These are phyloP conservation scores for Blastobotrys mokoenaii DNA, from an alignment of 805 yeast species.

Conservation along the genomic window DNA sequence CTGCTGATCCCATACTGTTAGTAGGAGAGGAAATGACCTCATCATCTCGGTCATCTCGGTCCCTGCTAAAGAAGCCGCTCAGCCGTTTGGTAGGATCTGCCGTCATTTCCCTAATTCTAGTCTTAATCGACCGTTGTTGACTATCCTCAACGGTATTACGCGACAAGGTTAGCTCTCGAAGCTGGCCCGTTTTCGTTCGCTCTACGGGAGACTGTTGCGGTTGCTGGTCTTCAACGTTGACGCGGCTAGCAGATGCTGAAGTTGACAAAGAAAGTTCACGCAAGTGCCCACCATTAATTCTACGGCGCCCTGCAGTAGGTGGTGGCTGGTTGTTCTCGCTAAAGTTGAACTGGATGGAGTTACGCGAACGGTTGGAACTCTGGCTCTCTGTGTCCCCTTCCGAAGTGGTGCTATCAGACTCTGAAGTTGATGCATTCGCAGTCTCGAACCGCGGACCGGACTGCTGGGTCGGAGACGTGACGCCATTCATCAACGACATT, in stretches of 20 bases:
- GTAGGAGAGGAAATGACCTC: not conserved
- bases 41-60: not conserved
- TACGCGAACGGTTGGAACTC: no score
- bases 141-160: not conserved
- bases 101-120: not conserved
- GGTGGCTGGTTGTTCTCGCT: not conserved
- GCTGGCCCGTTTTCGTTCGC: not conserved
- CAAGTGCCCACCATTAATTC: constrained; percentile 3
- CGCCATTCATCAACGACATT: constrained; percentile 1
- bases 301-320: not conserved
- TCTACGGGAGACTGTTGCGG: not conserved
- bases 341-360: no score
- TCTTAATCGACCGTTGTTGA: not conserved
- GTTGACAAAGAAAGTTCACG: constrained; percentile 4
- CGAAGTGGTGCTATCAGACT: not conserved
- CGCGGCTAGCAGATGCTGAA: not conserved
- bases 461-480: not conserved
- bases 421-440: not conserved
- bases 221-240: not conserved
- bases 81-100: not conserved
- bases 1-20: not conserved
- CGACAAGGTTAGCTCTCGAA: constrained; percentile 1
- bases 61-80: not conserved
- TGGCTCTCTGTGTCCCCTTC: not conserved
- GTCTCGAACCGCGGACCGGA: no score